Evolutionary conservation across 495 filamentous ascomycete species (phyloP), one percentile per base, ranked within the genome.

Genomic region (Massariosphaeria phaeospora): DNA sequence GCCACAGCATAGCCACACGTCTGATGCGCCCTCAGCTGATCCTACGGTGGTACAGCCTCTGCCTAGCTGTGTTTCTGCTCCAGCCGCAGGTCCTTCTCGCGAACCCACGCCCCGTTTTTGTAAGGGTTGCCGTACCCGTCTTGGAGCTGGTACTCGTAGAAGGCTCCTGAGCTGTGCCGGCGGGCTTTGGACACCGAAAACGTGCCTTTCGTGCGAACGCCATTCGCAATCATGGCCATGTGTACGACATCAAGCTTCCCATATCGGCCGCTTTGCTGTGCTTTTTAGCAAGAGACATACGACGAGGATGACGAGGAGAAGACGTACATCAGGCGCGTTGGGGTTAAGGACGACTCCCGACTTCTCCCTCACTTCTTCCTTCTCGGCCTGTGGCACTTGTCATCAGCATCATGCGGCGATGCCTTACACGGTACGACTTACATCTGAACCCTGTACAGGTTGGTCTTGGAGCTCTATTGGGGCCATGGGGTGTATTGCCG

Each of bases 111-210:
- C 13, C 57, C 57, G 25, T 41, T 27, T 11, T 45, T 51, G 45
- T 61, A 50, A 35, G 26, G 27, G 10, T 12, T 3, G 35, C 46
- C 46, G 10, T 50, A 23, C 25, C 1, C n/a, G 10, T 42, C 29
- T 9, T n/a, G 12, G 24, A 61, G 57, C 30, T 55, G 57, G 41
- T 61, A 61, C 39, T 61, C 50, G 13, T n/a, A 50, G 39, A 27
- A 61, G 25, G 1, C 12, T 13, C 26, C 13, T 1, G 39, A 36
- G 8, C 2, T 5, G 24, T 51, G 18, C 18, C 2, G 24, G 10
- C 42, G 57, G 5, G 13, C 27, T 18, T 46, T 23, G 12, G 3
- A n/a, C 6, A 61, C 44, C 7, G 35, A 38, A 23, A 61, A 61
- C 17, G 29, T 50, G 35, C 50, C 57, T 24, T 51, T 55, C 25